Percentiles rank a stretch among this genome's conserved stretches.
Evolutionary conservation across 495 filamentous ascomycete species (phyloP).

Genomic region (Talaromyces stipitatus): DNA sequence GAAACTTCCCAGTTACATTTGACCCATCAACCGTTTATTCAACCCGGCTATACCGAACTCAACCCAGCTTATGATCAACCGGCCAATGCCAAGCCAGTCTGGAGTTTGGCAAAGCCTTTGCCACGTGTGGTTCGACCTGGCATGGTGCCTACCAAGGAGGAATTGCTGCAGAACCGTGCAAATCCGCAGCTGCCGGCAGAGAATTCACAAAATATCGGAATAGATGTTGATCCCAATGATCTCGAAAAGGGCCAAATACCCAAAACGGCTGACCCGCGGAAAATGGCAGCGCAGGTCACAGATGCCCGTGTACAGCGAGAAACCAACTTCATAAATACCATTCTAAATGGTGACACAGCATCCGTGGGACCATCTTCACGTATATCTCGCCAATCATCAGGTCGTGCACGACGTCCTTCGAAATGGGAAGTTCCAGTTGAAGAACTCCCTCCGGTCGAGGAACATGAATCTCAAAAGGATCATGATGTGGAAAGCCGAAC

Average conservation of each 20-base stretch:
- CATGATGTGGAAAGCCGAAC: conserved; percentile 9
- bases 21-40: conserved; percentile 34
- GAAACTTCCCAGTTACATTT: conserved; percentile 25
- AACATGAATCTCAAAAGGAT: conserved; percentile 14
- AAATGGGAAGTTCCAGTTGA: conserved; percentile 11
- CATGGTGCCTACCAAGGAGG: conserved; percentile 35
- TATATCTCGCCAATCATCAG: conserved; percentile 24
- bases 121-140: conserved; percentile 39
- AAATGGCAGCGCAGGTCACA: conserved; percentile 35
- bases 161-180: conserved; percentile 20
- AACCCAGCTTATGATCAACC: conserved; percentile 40
- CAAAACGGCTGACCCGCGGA: conserved; percentile 23
- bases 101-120: conserved; percentile 40
- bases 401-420: conserved; percentile 17
- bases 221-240: conserved; percentile 33
- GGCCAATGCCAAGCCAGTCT: conserved; percentile 36
- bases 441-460: conserved; percentile 17
- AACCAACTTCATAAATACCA: conserved; percentile 30
- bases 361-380: conserved; percentile 15
- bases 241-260: conserved; percentile 28
- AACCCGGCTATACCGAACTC: conserved; percentile 34
- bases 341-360: conserved; percentile 21
- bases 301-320: conserved; percentile 36
- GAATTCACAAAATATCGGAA: conserved; percentile 26
- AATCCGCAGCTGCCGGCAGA: conserved; percentile 25